Conservation (phyloP, 805 yeast species). For the Candida ficus region DNA sequence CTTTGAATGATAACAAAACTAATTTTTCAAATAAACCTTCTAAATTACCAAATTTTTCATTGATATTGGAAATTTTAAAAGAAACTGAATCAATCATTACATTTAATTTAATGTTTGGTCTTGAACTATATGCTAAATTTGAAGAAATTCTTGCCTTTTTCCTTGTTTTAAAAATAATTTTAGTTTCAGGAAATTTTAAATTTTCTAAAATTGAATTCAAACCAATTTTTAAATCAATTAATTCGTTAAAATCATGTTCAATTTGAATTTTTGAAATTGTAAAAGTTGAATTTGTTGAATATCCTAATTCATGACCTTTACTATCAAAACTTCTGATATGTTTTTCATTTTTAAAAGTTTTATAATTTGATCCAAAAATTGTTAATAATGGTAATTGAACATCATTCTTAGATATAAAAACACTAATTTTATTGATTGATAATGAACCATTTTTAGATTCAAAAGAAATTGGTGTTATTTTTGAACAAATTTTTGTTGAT, state of each 20-base stretch:
- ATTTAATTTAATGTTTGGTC: constrained; percentile 13
- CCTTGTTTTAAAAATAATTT: constrained; percentile 19
- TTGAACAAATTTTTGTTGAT: constrained; percentile 17
- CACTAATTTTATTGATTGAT: constrained; percentile 29
- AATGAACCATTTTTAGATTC: constrained; percentile 31
- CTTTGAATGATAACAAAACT: constrained; percentile 13
- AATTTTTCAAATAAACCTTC: constrained; percentile 13
- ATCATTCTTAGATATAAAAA: constrained; percentile 18
- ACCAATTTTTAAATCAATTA: constrained; percentile 18
- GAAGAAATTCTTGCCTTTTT: constrained; percentile 22
- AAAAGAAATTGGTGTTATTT: constrained; percentile 41
- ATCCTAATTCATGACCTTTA: constrained; percentile 24
- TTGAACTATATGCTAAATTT: constrained; percentile 16
- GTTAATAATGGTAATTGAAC: constrained; percentile 9
- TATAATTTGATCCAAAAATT: constrained; percentile 22
- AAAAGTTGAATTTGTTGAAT: constrained; percentile 12
- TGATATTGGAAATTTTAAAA: constrained; percentile 17
- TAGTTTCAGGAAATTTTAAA: constrained; percentile 14
- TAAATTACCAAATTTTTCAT: constrained; percentile 31
- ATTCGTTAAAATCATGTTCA: constrained; percentile 22
- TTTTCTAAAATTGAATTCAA: constrained; percentile 6
- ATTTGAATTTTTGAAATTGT: constrained; percentile 26
- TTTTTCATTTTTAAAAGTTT: constrained; percentile 12
- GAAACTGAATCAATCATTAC: constrained; percentile 11
- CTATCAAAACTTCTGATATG: constrained; percentile 25